phyloP scores from a whole-genome alignment of 2,329 filamentous ascomycete genomes.

The Diaporthe ampelina region DNA sequence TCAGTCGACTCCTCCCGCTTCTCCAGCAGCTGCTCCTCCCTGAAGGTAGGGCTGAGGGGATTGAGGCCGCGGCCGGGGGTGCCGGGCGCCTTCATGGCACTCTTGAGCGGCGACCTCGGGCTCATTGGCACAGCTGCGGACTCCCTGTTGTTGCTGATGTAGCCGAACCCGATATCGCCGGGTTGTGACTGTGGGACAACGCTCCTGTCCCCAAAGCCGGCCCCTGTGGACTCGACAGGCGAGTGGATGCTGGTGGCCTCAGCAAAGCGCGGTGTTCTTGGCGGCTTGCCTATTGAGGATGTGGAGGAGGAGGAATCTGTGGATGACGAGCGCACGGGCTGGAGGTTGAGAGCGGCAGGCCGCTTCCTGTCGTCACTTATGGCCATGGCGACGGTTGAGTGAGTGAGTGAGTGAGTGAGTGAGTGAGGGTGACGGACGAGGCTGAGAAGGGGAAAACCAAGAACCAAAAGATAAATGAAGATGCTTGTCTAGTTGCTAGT shows the following conservation, averaged over 20 bases:
- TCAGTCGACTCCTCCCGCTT: constrained; percentile 86
- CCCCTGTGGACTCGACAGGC: constrained; percentile 70
- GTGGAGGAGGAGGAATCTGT: constrained; percentile 66
- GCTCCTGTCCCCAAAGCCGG: constrained; percentile 56
- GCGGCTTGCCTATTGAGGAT: constrained; percentile 71
- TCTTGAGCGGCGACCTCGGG: constrained; percentile 87
- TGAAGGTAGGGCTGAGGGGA: constrained; percentile 91
- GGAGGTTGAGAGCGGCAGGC: constrained; percentile 68
- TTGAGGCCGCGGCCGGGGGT: constrained; percentile 83
- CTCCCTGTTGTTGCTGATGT: constrained; percentile 76
- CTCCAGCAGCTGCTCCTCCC: constrained; percentile 88
- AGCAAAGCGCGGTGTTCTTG: constrained; percentile 83
- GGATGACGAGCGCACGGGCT: constrained; percentile 63
- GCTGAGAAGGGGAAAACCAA: not conserved
- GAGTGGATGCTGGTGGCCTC: constrained; percentile 86
- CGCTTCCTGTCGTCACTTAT: constrained; percentile 67
- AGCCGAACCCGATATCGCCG: constrained; percentile 92
- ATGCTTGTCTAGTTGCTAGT: constrained; percentile 16
- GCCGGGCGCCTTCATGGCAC: constrained; percentile 88
- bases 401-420: not conserved
- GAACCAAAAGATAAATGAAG: not conserved
- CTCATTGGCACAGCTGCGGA: constrained; percentile 74
- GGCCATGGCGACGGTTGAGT: constrained; percentile 47
- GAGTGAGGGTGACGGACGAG: not conserved
- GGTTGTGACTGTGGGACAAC: constrained; percentile 77